Evolutionary conservation across 2,329 filamentous ascomycete genomes (phyloP).

Genomic region (Claviceps fusiformis): DNA sequence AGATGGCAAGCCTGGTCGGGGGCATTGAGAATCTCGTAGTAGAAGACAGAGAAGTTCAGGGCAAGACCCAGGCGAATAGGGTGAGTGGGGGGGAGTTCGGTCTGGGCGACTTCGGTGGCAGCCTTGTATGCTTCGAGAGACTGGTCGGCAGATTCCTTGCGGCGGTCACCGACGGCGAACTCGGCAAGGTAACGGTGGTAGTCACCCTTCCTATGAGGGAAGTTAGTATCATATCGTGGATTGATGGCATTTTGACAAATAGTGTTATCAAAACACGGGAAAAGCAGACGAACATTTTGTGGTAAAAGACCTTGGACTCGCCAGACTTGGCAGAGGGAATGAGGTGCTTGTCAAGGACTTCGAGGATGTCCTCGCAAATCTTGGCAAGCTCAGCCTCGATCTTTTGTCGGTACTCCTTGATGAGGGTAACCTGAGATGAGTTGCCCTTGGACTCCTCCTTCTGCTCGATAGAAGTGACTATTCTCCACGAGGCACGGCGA

Average conservation of each 20-base stretch:
- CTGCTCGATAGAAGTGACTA: slow-evolving; percentile 96
- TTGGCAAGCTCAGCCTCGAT: slow-evolving; percentile 93
- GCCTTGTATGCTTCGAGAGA: slow-evolving; percentile 94
- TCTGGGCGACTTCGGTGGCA: slow-evolving; percentile 95
- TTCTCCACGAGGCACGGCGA: slow-evolving; percentile 94
- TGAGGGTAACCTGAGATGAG: slow-evolving; percentile 74
- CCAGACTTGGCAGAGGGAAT: slow-evolving; percentile 89
- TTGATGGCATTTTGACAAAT: background rate
- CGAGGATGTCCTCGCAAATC: slow-evolving; percentile 95
- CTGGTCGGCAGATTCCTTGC: slow-evolving; percentile 86
- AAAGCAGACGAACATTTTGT: slow-evolving; percentile 69
- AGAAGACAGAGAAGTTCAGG: slow-evolving; percentile 98
- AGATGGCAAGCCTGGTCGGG: slow-evolving; percentile 97
- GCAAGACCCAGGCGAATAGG: slow-evolving; percentile 95
- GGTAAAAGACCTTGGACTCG: slow-evolving; percentile 99
- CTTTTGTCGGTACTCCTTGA: slow-evolving; percentile 98
- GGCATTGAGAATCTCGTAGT: slow-evolving; percentile 99
- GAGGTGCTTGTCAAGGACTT: slow-evolving; percentile 85
- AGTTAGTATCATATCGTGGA: background rate
- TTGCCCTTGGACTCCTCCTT: slow-evolving; percentile 99
- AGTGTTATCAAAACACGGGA: background rate
- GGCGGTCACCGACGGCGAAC: slow-evolving; percentile 87
- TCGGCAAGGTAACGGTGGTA: slow-evolving; percentile 98
- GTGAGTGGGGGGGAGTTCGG: slow-evolving; percentile 91
- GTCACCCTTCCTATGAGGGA: slow-evolving; percentile 77